These are phyloP conservation scores for Gentiana straminea DNA, from an alignment of 257 asterid species.

Conservation along the genomic window DNA sequence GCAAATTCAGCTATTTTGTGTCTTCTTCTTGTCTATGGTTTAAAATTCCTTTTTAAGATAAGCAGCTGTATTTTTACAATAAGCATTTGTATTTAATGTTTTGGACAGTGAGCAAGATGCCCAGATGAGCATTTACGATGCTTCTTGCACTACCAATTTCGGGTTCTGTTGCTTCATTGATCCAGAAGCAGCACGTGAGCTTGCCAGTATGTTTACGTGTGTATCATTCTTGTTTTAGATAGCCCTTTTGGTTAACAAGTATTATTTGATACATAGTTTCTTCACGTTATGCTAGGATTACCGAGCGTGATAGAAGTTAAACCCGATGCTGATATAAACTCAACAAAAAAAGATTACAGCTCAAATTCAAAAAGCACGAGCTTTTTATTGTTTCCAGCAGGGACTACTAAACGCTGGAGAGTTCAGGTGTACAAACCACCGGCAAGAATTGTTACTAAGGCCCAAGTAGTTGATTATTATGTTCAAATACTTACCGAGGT, in stretches of 20 bases:
- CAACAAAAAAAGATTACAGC: conserved; percentile 44
- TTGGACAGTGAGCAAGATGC: conserved; percentile 62
- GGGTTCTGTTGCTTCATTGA: conserved; percentile 93
- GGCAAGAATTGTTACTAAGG: conserved; percentile 47
- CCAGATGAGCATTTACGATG: conserved; percentile 78
- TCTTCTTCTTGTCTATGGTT: no score
- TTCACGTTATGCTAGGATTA: conserved; percentile 30
- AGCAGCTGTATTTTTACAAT: no score
- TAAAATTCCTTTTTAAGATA: no score
- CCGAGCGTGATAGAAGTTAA: conserved; percentile 54
- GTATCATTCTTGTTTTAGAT: background rate
- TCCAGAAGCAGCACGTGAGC: conserved; percentile 39
- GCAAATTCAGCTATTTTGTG: no score
- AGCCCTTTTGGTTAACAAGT: background rate
- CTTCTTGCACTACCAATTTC: conserved; percentile 42
- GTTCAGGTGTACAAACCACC: conserved; percentile 66
- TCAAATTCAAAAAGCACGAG: conserved; percentile 18
- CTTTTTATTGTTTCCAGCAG: conserved; percentile 45
- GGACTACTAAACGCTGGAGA: conserved; percentile 62
- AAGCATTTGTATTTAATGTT: background rate
- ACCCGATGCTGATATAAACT: conserved; percentile 58
- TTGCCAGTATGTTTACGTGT: conserved; percentile 37
- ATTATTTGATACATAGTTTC: background rate
- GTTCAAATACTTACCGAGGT: conserved; percentile 62
- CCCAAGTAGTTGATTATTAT: conserved; percentile 63